phyloP scores from a whole-genome alignment of 116 monocot genomes.

The Trichopus zeylanicus region DNA sequence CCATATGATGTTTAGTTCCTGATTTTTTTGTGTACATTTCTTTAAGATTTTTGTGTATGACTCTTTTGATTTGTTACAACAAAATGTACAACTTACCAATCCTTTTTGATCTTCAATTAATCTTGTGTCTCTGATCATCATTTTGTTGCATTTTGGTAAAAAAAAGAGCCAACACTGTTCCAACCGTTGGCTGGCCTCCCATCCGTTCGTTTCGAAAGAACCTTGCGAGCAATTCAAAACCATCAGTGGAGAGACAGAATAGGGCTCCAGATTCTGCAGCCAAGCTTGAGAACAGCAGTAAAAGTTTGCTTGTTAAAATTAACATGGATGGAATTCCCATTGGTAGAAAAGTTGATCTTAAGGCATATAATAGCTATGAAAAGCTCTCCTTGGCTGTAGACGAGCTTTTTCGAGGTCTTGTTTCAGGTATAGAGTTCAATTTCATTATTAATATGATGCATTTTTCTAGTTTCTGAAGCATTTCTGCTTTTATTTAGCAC shows the following conservation, averaged over 20 bases:
- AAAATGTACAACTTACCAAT: no score
- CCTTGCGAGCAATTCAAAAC: conserved; percentile 35
- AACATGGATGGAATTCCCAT: conserved; percentile 81
- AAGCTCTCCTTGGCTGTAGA: conserved; percentile 56
- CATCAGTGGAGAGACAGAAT: conserved; percentile 12
- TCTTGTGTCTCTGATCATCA: background rate
- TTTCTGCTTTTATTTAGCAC: conserved; percentile 39
- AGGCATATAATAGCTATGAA: conserved; percentile 45
- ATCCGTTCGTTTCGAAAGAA: conserved; percentile 61
- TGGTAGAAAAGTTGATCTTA: conserved; percentile 65
- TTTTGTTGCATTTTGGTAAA: background rate
- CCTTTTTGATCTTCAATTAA: no score
- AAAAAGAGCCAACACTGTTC: conserved; percentile 16
- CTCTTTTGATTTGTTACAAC: no score
- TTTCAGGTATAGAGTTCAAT: conserved; percentile 31
- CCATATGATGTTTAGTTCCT: no score
- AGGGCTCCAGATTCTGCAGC: background rate
- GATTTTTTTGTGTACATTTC: no score
- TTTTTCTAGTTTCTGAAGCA: no score
- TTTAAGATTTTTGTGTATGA: no score
- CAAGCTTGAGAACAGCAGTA: conserved; percentile 15
- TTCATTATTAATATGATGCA: no score
- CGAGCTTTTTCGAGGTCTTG: conserved; percentile 53
- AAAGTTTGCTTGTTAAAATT: conserved; percentile 55
- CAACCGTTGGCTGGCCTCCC: conserved; percentile 69